Percentiles rank a stretch among this genome's conserved stretches.
Evolutionary conservation across 148 eudicot genomes (phyloP).

Genomic region (Dianthus caryophyllus): DNA sequence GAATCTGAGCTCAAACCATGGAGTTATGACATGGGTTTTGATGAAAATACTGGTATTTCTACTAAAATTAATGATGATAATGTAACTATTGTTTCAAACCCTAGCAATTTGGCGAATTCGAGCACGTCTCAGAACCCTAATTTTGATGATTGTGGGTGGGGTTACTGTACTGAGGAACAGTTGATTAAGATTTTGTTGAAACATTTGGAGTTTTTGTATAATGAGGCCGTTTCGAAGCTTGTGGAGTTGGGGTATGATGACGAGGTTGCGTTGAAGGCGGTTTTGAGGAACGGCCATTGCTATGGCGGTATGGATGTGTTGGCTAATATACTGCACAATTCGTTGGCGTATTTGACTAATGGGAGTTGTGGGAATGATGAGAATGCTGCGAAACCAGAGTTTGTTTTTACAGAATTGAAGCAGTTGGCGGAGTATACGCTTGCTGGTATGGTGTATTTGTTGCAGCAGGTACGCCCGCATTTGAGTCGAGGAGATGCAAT

Average conservation of each 20-base stretch:
- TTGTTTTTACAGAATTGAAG: constrained; percentile 63
- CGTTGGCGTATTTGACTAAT: constrained; percentile 62
- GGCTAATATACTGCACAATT: constrained; percentile 73
- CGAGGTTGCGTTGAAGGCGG: constrained; percentile 66
- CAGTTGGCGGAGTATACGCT: constrained; percentile 89
- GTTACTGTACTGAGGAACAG: constrained; percentile 94
- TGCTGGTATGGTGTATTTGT: constrained; percentile 79
- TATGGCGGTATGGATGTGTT: constrained; percentile 92
- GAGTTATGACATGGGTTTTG: constrained; percentile 43
- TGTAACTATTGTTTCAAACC: constrained; percentile 19
- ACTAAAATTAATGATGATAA: background rate
- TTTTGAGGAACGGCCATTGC: constrained; percentile 79
- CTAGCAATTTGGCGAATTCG: constrained; percentile 25
- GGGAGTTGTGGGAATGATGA: constrained; percentile 40
- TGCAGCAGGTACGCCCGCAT: constrained; percentile 82
- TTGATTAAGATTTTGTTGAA: constrained; percentile 75
- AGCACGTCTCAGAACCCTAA: constrained; percentile 26
- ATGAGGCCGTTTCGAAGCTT: constrained; percentile 70
- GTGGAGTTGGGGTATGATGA: constrained; percentile 76
- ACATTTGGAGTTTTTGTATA: constrained; percentile 75
- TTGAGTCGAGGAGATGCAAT: constrained; percentile 90
- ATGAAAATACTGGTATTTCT: constrained; percentile 7
- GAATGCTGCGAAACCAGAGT: constrained; percentile 44
- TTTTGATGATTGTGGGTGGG: constrained; percentile 81
- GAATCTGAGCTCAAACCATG: constrained; percentile 54